Conservation (phyloP, 345 rosid species). For the Physaria fendleri region DNA sequence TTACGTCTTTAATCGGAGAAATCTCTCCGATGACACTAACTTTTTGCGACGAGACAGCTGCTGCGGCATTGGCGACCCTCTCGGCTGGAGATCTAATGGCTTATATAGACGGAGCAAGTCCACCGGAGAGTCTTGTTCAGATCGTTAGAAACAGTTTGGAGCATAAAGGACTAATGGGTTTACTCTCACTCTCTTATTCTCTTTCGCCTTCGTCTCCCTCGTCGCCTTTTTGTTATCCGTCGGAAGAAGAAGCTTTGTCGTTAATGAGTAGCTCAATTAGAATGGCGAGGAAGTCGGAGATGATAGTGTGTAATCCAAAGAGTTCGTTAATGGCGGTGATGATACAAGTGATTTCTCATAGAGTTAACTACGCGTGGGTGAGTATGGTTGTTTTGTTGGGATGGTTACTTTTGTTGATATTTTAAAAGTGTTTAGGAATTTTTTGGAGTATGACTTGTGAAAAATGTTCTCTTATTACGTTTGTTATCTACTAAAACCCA, state of each 20-base stretch:
- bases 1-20: slow-evolving; percentile 57
- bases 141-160: slow-evolving; percentile 46
- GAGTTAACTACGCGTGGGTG: slow-evolving; percentile 85
- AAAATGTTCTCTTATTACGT: background rate
- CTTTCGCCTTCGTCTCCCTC: slow-evolving; percentile 7
- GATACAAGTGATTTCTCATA: slow-evolving; percentile 81
- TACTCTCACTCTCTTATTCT: slow-evolving; percentile 42
- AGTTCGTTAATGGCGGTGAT: slow-evolving; percentile 86
- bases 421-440: slow-evolving; percentile 65
- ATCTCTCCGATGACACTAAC: slow-evolving; percentile 65
- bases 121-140: slow-evolving; percentile 64
- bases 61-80: slow-evolving; percentile 66
- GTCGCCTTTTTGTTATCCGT: slow-evolving; percentile 32
- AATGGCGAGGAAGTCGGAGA: slow-evolving; percentile 74
- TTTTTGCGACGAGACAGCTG: slow-evolving; percentile 57
- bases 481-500: slow-evolving; percentile 2
- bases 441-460: slow-evolving; percentile 29
- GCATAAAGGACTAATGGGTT: slow-evolving; percentile 38
- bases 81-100: slow-evolving; percentile 78
- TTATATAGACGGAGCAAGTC: slow-evolving; percentile 77
- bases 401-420: slow-evolving; percentile 68
- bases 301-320: slow-evolving; percentile 62
- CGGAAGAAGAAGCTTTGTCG: slow-evolving; percentile 58
- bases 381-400: slow-evolving; percentile 63
- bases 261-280: slow-evolving; percentile 47